Percentiles rank a stretch among this genome's conserved stretches.
Evolutionary conservation across 2,329 filamentous ascomycete genomes (phyloP).

Genomic region (Plenodomus tracheiphilus): DNA sequence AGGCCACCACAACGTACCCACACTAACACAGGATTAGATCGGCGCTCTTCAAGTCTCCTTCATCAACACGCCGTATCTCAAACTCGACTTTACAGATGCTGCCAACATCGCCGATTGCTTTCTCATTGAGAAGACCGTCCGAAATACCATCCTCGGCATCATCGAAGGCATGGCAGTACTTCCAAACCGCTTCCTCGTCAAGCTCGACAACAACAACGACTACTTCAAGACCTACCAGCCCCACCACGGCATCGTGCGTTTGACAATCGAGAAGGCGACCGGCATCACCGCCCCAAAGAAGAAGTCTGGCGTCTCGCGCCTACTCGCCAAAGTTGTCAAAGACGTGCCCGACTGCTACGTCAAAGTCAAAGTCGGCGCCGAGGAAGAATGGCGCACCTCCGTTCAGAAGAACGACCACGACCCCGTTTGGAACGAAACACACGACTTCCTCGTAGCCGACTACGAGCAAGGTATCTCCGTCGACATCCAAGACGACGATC

Average conservation of each 20-base stretch:
- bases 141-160: conserved; percentile 51
- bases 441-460: conserved; percentile 54
- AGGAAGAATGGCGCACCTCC: conserved; percentile 50
- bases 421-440: conserved; percentile 54
- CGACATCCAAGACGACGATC: conserved; percentile 52
- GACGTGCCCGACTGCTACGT: conserved; percentile 55
- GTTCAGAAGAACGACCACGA: conserved; percentile 49
- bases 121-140: conserved; percentile 50
- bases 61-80: conserved; percentile 53
- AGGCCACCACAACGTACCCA: neutral
- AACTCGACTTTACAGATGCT: conserved; percentile 54
- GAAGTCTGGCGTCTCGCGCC: conserved; percentile 44
- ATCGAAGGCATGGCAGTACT: conserved; percentile 53
- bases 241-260: conserved; percentile 48
- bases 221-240: conserved; percentile 55
- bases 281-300: conserved; percentile 46
- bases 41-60: conserved; percentile 55
- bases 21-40: conserved; percentile 41
- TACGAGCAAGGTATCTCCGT: conserved; percentile 49
- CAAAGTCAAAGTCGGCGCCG: conserved; percentile 50
- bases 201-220: conserved; percentile 52
- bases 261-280: conserved; percentile 49
- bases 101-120: conserved; percentile 50
- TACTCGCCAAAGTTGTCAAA: conserved; percentile 51
- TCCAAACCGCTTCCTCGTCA: conserved; percentile 55